These are phyloP conservation scores for Pythium periplocum DNA, from an alignment of 352 stramenopile species.

Conservation along the genomic window DNA sequence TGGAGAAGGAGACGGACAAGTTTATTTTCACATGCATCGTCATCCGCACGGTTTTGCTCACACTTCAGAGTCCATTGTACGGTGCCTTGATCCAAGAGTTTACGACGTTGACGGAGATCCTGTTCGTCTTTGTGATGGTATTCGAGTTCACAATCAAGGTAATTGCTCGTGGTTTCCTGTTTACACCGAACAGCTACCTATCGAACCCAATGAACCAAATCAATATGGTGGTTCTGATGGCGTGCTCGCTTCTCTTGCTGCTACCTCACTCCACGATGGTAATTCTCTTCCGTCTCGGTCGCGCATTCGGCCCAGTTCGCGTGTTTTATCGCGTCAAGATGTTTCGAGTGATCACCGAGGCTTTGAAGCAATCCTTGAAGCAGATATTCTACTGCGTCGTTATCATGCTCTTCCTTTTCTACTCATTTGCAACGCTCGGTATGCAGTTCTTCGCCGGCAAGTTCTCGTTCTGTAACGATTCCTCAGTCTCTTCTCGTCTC, in stretches of 20 bases:
- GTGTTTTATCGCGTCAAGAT: conserved; percentile 85
- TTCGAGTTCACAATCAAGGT: conserved; percentile 87
- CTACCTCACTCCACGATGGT: conserved; percentile 73
- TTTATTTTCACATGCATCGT: conserved; percentile 82
- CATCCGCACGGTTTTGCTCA: conserved; percentile 67
- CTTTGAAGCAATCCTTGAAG: conserved; percentile 60
- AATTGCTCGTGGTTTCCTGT: conserved; percentile 67
- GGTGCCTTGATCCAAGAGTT: conserved; percentile 77
- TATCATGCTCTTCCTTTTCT: conserved; percentile 76
- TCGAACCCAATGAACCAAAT: conserved; percentile 82
- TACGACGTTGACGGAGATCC: conserved; percentile 61
- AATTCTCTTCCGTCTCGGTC: conserved; percentile 62
- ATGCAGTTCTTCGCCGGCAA: conserved; percentile 83
- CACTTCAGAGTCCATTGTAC: conserved; percentile 73
- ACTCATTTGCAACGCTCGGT: conserved; percentile 78
- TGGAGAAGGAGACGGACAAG: conserved; percentile 81
- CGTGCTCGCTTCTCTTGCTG: conserved; percentile 66
- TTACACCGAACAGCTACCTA: conserved; percentile 76
- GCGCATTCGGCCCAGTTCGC: conserved; percentile 75
- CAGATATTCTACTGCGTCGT: conserved; percentile 83
- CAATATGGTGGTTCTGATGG: conserved; percentile 78
- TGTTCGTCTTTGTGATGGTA: conserved; percentile 66
- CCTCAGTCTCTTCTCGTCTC: conserved; percentile 28
- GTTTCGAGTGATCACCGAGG: conserved; percentile 81
- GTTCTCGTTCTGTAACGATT: conserved; percentile 80